Base-by-base conservation (phyloP, 306 rosid genomes). In the Cicer chorassanicum region DNA sequence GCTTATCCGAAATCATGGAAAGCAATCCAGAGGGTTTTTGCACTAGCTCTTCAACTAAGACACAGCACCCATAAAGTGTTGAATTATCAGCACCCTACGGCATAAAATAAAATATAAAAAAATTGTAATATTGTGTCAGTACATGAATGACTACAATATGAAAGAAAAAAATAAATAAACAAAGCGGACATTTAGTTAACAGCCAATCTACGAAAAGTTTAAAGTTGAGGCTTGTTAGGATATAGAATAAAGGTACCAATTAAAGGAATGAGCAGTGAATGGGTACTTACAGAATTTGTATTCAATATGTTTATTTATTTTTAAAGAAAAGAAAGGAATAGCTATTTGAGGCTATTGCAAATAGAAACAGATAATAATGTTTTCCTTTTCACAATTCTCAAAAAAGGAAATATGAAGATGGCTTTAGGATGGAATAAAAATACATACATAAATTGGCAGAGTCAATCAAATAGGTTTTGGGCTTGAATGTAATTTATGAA, bases 31-130 rank as follows among this genome's bases (percentile, higher is more conserved):
- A 85, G 34, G 98, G 96, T 76, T 90, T 92, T 68, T 95, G 93
- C 69, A 92, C 99, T 54, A 92, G 80, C 87, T 95, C 99, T 70
- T 95, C 99, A 72, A 92, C 98, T 73, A 95, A 83, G 76, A 95
- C 87, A 64, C 99, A 95, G 88, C 99, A 95, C 54, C 99, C 99
- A 73, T 92, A 95, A 81, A 95, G 85, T 61, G 97, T 92, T 62
- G 98, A 92, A 87, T 88, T 93, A 80, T 92, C 96, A 65, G 97
- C 99, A 78, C 93, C 99, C 99, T 95, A 55, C 70, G 73, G 71
- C 73, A 54, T 46, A 21, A 54, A 60, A 54, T 59, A 24, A 2
- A 34, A 43, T 5, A 3, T 66, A 63, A 59, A 65, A 2, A 13
- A 42, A 12, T n/a, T 45, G 2, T 10, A 50, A 46, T 41, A 34